phyloP scores from a whole-genome alignment of 2,329 filamentous ascomycete genomes.

The Thelonectria blattea region DNA sequence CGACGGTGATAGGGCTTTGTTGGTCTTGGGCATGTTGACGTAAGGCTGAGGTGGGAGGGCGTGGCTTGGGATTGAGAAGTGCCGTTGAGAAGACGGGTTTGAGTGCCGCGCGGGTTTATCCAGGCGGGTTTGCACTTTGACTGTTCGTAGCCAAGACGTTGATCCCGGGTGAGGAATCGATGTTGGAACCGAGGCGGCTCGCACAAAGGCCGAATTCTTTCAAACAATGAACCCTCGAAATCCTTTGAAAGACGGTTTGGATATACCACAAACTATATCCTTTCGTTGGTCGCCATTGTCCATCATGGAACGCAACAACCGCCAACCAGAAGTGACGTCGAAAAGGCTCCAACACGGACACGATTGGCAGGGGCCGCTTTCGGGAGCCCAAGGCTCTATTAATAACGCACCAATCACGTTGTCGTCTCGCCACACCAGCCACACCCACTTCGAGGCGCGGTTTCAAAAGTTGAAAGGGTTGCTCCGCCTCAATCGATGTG shows the following conservation, averaged over 20 bases:
- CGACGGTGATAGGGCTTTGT: background rate
- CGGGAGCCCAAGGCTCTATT: constrained; percentile 25
- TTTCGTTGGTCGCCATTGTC: background rate
- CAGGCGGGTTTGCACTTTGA: too few relatives aligned
- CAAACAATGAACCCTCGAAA: background rate
- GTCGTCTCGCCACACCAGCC: constrained; percentile 22
- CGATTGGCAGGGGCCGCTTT: constrained; percentile 32
- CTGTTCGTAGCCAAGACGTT: too few relatives aligned
- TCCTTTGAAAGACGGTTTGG: background rate
- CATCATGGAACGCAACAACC: background rate
- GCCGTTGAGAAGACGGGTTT: too few relatives aligned
- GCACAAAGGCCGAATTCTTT: too few relatives aligned
- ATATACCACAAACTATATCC: background rate
- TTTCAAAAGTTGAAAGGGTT: constrained; percentile 34
- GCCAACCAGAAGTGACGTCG: constrained; percentile 31
- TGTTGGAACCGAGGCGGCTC: too few relatives aligned
- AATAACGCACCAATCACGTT: constrained; percentile 34
- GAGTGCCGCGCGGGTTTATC: too few relatives aligned
- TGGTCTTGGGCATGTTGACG: background rate
- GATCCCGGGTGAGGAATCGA: too few relatives aligned
- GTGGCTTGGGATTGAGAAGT: too few relatives aligned
- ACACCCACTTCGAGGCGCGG: constrained; percentile 34
- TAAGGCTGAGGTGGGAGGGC: background rate
- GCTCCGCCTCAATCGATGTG: constrained; percentile 37
- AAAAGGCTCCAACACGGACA: background rate